Evolutionary conservation across 495 filamentous ascomycete genomes (phyloP), one percentile per base, ranked within the genome.

Genomic region (Pyrenula aspistea): DNA sequence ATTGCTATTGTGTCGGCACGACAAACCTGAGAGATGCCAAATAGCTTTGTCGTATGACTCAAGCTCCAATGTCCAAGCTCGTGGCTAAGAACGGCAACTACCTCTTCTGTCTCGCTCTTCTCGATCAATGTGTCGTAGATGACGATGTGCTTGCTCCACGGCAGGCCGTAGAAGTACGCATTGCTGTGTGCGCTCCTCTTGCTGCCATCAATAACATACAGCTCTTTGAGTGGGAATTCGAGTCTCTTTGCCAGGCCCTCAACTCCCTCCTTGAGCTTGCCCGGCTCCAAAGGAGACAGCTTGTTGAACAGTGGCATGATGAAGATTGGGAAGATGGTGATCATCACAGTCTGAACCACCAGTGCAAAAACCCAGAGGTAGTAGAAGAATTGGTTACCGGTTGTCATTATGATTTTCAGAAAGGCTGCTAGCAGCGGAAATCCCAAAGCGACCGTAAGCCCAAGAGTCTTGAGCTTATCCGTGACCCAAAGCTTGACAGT

Each of bases 141-240:
- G 62, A 98, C 93, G 72, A 98, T 98, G 75, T 96, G 93, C 81
- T 98, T 98, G 81, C 95, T 96, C 91, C 93, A 97, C 4, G 93
- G 93, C 56, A 98, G 78, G 55, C 93, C 93, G 60, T 93, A 95
- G 73, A 98, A 98, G 72, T 97, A 98, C 51, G 93, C 93, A 65
- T 98, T 98, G 75, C 88, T 94, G 73, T 98, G 93, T 24, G 93
- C 90, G 63, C 87, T 92, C 60, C 93, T 85, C 80, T 95, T 96
- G 77, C 90, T 95, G 25, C 93, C 94, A 67, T 98, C 93, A 63
- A 98, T 98, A 61, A 96, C 91, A 63, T 93, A 85, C 21, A 98
- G 77, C 71, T 95, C 88, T 54, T 83, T 79, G 22, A 98, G 78
- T 3, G 93, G 93, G 72, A 98, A 98, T 53, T 95, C 80, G 53